These are phyloP conservation scores for Fagus crenata DNA, from an alignment of 306 rosid species.

Conservation along the genomic window DNA sequence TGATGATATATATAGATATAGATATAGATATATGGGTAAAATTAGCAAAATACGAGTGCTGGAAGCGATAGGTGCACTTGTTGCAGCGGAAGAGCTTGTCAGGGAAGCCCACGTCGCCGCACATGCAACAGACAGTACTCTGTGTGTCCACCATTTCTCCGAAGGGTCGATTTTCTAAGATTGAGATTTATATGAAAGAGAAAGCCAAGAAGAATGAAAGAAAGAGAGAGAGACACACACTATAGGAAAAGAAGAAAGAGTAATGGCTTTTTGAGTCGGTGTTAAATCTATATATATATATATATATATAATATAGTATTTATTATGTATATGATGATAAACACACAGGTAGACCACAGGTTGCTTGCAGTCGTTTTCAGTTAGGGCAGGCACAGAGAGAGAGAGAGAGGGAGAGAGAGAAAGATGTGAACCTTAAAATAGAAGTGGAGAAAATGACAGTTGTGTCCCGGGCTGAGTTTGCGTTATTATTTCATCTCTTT, in stretches of 20 bases:
- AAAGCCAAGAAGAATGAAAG: conserved; percentile 22
- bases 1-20: background rate
- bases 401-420: conserved; percentile 35
- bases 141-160: conserved; percentile 70
- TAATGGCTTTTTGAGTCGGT: conserved; percentile 59
- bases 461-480: conserved; percentile 40
- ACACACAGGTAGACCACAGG: conserved; percentile 58
- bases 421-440: conserved; percentile 53
- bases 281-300: conserved; percentile 29
- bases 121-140: conserved; percentile 82
- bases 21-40: background rate
- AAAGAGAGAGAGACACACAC: conserved; percentile 34
- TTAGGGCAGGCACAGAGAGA: conserved; percentile 47
- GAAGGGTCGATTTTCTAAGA: background rate
- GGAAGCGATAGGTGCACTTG: conserved; percentile 81
- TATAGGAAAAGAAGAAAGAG: conserved; percentile 27
- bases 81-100: conserved; percentile 95
- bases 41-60: conserved; percentile 65
- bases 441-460: conserved; percentile 46
- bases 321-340: conserved; percentile 16
- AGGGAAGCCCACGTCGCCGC: conserved; percentile 90
- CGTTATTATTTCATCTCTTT: conserved; percentile 24
- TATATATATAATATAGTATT: background rate
- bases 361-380: conserved; percentile 89
- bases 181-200: background rate